A percentile compares a stretch with the other conserved stretches of the same genome.
Conservation (phyloP, 75 land plant genomes). For the Pinus tabuliformis region DNA sequence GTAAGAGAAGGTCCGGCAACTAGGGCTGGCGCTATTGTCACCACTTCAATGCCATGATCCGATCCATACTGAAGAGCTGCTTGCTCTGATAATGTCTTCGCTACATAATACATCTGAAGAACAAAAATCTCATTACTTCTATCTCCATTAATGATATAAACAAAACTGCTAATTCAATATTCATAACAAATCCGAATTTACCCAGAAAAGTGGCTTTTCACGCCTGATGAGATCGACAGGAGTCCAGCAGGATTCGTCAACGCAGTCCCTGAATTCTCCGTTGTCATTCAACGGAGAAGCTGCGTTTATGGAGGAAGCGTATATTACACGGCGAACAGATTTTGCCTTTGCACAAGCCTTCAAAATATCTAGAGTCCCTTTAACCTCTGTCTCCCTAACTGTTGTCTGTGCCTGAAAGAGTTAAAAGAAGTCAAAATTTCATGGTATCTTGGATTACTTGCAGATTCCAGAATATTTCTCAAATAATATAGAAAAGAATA, state of each 20-base stretch:
- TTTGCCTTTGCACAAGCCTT: not conserved
- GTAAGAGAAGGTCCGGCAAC: constrained; percentile 20
- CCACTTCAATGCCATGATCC: not conserved
- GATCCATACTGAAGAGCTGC: not conserved
- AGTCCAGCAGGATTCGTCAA: constrained; percentile 4
- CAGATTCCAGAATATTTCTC: too few species aligned
- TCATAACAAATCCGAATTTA: not conserved
- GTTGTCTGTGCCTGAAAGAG: not conserved
- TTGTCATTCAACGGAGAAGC: not conserved
- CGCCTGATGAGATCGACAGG: not conserved
- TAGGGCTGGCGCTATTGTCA: not conserved
- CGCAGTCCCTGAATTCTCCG: not conserved
- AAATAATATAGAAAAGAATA: too few species aligned
- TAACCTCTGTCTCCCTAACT: not conserved
- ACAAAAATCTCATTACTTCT: not conserved
- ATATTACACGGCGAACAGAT: not conserved
- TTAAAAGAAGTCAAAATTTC: too few species aligned
- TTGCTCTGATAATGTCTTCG: not conserved
- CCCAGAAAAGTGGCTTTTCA: not conserved
- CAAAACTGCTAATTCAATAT: not conserved
- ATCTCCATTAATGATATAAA: not conserved
- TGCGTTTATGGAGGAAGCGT: not conserved
- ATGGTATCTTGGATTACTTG: too few species aligned
- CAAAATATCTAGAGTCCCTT: not conserved
- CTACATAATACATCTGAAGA: not conserved